Percentiles rank a stretch among this genome's conserved stretches.
Conservation (phyloP, 2,329 filamentous ascomycete genomes). For the Hypoxylon sp. region DNA sequence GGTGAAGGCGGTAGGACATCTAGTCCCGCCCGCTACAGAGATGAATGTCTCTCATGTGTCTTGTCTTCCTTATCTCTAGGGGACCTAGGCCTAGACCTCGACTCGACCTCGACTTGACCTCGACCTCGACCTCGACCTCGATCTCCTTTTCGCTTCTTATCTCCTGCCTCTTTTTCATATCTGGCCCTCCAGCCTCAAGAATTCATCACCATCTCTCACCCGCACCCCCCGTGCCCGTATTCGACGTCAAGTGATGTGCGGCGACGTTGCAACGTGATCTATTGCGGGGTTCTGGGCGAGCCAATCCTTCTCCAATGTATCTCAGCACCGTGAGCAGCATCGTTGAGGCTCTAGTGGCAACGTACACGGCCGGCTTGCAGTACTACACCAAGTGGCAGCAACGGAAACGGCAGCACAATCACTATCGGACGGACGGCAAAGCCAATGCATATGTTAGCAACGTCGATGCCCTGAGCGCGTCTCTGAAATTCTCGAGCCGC, state of each 20-base stretch:
- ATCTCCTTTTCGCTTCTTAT: not conserved
- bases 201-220: not conserved
- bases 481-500: conserved; percentile 45
- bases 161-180: not conserved
- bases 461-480: conserved; percentile 48
- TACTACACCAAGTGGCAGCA: conserved; percentile 50
- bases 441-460: conserved; percentile 16
- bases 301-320: conserved; percentile 35
- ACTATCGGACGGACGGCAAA: conserved; percentile 41
- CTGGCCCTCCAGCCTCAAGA: not conserved
- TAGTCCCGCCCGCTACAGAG: conserved; percentile 8
- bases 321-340: conserved; percentile 42
- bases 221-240: not conserved
- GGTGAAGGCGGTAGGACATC: not conserved
- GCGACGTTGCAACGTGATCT: conserved; percentile 17
- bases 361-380: conserved; percentile 44
- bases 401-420: conserved; percentile 45
- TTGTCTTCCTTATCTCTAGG: conserved; percentile 23
- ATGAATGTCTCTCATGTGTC: conserved; percentile 19
- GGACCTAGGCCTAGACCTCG: too few relatives aligned
- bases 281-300: conserved; percentile 32
- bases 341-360: conserved; percentile 44
- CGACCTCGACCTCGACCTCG: too few relatives aligned
- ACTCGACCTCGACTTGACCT: too few relatives aligned
- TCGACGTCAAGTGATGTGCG: conserved; percentile 1